Evolutionary conservation across 2,329 filamentous ascomycete genomes (phyloP).

Genomic region (Colletotrichum sojae): DNA sequence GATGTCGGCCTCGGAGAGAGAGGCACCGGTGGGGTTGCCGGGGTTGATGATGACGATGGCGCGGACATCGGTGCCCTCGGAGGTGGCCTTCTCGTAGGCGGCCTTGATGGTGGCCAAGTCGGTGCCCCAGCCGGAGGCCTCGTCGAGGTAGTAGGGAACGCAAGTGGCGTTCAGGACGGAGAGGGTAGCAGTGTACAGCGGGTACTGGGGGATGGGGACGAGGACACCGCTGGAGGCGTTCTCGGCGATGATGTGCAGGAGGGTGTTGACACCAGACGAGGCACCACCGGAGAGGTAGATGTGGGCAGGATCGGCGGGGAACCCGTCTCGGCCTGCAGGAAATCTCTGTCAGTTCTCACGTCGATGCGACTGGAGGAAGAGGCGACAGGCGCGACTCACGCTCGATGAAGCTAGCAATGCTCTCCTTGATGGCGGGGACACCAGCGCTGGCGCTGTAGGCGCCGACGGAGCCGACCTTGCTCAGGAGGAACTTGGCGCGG

Average conservation of each 20-base stretch:
- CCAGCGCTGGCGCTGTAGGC: constrained; percentile 97
- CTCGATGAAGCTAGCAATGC: constrained; percentile 93
- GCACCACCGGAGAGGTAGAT: constrained; percentile 95
- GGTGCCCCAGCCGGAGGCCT: constrained; percentile 89
- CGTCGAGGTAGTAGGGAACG: constrained; percentile 95
- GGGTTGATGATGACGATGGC: constrained; percentile 98
- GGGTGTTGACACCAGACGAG: constrained; percentile 93
- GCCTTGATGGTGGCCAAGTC: constrained; percentile 83
- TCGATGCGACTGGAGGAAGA: constrained; percentile 9
- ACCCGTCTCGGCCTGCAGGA: constrained; percentile 82
- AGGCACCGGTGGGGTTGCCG: constrained; percentile 95
- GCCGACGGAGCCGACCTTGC: constrained; percentile 89
- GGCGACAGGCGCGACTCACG: constrained; percentile 63
- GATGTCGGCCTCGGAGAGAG: constrained; percentile 83
- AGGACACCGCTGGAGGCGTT: constrained; percentile 84
- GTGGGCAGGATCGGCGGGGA: constrained; percentile 82
- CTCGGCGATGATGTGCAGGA: constrained; percentile 90
- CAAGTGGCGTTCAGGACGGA: constrained; percentile 86
- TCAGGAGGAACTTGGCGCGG: constrained; percentile 84
- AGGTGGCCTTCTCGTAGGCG: constrained; percentile 81
- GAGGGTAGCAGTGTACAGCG: constrained; percentile 95
- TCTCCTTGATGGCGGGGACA: constrained; percentile 87
- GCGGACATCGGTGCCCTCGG: constrained; percentile 86
- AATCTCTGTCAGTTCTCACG: constrained; percentile 38
- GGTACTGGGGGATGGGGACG: constrained; percentile 95